These are phyloP conservation scores for Nadsonia fulvescens DNA, from an alignment of 805 yeast genomes.

Conservation along the genomic window DNA sequence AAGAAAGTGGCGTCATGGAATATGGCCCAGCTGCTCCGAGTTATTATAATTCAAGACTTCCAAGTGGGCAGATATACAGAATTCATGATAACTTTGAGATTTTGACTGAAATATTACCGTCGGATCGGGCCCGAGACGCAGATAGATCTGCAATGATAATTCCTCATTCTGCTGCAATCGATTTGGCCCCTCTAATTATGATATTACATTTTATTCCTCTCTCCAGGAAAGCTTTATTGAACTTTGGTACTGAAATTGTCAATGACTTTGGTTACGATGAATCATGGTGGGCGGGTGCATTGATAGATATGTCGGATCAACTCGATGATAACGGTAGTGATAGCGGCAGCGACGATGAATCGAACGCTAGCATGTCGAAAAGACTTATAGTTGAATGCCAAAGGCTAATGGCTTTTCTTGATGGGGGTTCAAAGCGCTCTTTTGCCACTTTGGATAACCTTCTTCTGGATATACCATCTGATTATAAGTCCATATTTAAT, in stretches of 20 bases:
- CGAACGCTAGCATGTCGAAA: slow-evolving; percentile 3
- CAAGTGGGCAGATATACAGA: too few relatives aligned
- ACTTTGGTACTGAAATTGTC: slow-evolving; percentile 11
- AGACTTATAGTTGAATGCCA: slow-evolving; percentile 14
- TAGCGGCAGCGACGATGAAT: slow-evolving; percentile 2
- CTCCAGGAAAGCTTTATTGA: slow-evolving; percentile 14
- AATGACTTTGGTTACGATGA: slow-evolving; percentile 14
- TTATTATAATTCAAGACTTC: too few relatives aligned
- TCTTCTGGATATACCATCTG: slow-evolving; percentile 3
- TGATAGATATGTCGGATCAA: slow-evolving; percentile 8
- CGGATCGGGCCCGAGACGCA: too few relatives aligned
- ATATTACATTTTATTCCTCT: slow-evolving; percentile 17
- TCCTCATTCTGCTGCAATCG: too few relatives aligned
- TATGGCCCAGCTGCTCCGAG: too few relatives aligned
- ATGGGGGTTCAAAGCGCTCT: slow-evolving; percentile 14
- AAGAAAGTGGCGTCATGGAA: too few relatives aligned
- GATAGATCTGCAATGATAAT: too few relatives aligned
- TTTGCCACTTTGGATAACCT: slow-evolving; percentile 9
- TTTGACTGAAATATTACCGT: too few relatives aligned
- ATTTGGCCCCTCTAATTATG: slow-evolving; percentile 14
- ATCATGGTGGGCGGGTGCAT: slow-evolving; percentile 14
- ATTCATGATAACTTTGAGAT: too few relatives aligned
- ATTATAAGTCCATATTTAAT: slow-evolving; percentile 2
- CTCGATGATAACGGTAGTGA: slow-evolving; percentile 1
- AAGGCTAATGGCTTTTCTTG: slow-evolving; percentile 17